Percentiles rank a stretch among this genome's conserved stretches.
phyloP scores from a whole-genome alignment of 768 basidiomycete genomes.

The Candolleomyces aberdarensis region DNA sequence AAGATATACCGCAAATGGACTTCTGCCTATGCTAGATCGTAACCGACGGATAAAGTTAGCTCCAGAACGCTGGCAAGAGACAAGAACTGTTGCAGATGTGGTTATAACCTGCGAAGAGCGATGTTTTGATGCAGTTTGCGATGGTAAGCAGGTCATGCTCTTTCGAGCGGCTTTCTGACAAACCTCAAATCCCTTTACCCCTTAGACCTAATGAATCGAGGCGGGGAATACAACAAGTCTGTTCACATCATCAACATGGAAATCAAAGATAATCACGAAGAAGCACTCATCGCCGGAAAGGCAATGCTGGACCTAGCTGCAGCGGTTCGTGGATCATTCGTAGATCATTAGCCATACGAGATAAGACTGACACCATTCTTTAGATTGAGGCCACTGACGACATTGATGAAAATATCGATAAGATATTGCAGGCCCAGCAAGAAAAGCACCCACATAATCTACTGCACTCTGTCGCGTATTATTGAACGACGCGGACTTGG shows the following conservation, averaged over 20 bases:
- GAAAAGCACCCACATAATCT: slow-evolving; percentile 90
- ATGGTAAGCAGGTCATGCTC: slow-evolving; percentile 58
- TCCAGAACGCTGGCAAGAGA: slow-evolving; percentile 97
- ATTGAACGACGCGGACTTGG: slow-evolving; percentile 41
- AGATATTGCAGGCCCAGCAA: slow-evolving; percentile 80
- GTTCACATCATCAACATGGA: slow-evolving; percentile 98
- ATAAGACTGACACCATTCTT: slow-evolving; percentile 7
- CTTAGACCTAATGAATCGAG: slow-evolving; percentile 78
- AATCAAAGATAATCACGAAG: slow-evolving; percentile 99
- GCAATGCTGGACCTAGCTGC: slow-evolving; percentile 90
- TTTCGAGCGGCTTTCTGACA: neutral
- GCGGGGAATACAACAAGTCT: slow-evolving; percentile 89
- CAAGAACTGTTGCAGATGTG: slow-evolving; percentile 82
- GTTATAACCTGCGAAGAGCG: slow-evolving; percentile 99
- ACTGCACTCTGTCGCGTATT: slow-evolving; percentile 89
- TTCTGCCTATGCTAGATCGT: slow-evolving; percentile 94
- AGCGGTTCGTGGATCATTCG: slow-evolving; percentile 56
- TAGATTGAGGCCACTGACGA: slow-evolving; percentile 86
- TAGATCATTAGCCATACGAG: slow-evolving; percentile 3
- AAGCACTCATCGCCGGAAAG: slow-evolving; percentile 92
- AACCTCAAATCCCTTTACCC: neutral
- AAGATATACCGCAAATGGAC: slow-evolving; percentile 91
- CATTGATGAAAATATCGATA: slow-evolving; percentile 88
- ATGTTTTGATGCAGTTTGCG: slow-evolving; percentile 97
- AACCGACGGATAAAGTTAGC: slow-evolving; percentile 89